Percentiles rank a stretch among this genome's conserved stretches.
Evolutionary conservation across 352 stramenopile species (phyloP).

Genomic region (Blastocystis sp.): DNA sequence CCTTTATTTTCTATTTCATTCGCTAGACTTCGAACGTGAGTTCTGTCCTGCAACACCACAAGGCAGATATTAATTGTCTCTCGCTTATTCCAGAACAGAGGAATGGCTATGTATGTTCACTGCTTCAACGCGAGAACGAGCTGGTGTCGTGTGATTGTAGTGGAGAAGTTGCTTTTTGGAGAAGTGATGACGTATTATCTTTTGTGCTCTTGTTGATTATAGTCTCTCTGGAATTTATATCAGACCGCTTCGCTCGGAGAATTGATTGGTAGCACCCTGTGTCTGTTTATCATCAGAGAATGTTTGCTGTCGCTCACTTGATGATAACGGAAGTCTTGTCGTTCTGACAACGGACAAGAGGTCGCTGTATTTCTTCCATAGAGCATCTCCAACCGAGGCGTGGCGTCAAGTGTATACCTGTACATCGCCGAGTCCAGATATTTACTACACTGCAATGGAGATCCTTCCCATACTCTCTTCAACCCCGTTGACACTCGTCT

Average conservation of each 20-base stretch:
- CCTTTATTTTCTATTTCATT: not conserved
- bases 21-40: not conserved
- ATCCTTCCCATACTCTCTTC: not conserved
- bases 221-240: not conserved
- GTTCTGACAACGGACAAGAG: constrained; percentile 26
- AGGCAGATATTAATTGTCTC: constrained; percentile 12
- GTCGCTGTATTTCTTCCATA: not conserved
- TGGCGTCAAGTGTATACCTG: not conserved
- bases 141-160: not conserved
- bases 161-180: not conserved
- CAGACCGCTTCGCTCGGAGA: not conserved
- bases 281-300: not conserved
- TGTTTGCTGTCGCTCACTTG: not conserved
- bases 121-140: not conserved
- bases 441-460: constrained; percentile 47
- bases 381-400: not conserved
- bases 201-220: not conserved
- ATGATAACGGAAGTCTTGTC: not conserved
- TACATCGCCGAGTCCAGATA: not conserved
- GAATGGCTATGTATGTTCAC: not conserved
- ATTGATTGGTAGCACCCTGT: not conserved
- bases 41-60: not conserved
- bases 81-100: not conserved
- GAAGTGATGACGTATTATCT: not conserved
- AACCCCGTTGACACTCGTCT: not conserved